Percentiles rank a stretch among this genome's conserved stretches.
These are phyloP conservation scores for Biscogniauxia marginata DNA, from an alignment of 2,329 filamentous ascomycete species.

Conservation along the genomic window DNA sequence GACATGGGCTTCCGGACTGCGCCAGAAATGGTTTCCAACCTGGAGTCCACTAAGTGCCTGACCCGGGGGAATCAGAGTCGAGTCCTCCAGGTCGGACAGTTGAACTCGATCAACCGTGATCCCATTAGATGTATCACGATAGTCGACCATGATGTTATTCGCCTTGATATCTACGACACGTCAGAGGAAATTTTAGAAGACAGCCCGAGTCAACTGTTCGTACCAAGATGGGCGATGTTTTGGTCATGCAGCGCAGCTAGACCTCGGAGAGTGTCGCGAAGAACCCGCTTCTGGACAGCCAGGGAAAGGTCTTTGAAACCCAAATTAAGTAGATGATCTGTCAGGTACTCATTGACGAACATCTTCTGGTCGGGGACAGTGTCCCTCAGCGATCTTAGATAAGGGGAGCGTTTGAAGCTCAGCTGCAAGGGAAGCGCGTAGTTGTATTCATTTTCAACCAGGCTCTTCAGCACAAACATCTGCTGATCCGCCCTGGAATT, in stretches of 20 bases:
- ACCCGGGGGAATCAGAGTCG: constrained; percentile 37
- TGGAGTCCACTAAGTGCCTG: constrained; percentile 36
- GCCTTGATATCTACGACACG: constrained; percentile 39
- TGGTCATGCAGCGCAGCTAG: constrained; percentile 37
- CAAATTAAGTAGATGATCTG: constrained; percentile 41
- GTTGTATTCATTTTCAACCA: constrained; percentile 34
- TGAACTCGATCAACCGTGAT: constrained; percentile 37
- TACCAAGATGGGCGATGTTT: constrained; percentile 38
- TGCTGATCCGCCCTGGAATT: constrained; percentile 29
- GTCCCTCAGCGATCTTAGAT: constrained; percentile 40
- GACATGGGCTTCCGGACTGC: constrained; percentile 45
- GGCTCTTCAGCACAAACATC: constrained; percentile 35
- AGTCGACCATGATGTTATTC: constrained; percentile 44
- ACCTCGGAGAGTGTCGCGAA: constrained; percentile 41
- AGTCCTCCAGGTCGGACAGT: constrained; percentile 41
- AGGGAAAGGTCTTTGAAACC: constrained; percentile 39
- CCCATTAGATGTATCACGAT: constrained; percentile 31
- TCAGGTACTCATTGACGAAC: constrained; percentile 45
- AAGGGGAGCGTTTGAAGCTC: constrained; percentile 32
- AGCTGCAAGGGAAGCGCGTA: constrained; percentile 33
- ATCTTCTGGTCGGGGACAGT: constrained; percentile 43
- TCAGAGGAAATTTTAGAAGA: constrained; percentile 1
- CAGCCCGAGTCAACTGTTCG: constrained; percentile 11
- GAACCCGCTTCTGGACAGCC: constrained; percentile 38
- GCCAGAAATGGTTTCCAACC: constrained; percentile 44